phyloP scores from a whole-genome alignment of 345 rosid genomes.

The Populus alba region DNA sequence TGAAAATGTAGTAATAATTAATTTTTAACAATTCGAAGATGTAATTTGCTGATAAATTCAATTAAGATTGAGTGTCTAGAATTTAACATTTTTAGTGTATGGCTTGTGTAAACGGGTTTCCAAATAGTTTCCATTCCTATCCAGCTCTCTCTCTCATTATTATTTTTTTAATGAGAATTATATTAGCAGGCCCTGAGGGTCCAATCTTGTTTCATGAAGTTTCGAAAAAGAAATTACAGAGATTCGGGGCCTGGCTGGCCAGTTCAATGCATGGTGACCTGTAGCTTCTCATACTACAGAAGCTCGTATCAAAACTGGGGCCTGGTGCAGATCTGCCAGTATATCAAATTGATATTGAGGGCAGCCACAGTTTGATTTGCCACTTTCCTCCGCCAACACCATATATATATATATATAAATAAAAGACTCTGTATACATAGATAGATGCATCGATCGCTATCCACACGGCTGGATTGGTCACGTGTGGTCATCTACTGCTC shows the following conservation, averaged over 20 bases:
- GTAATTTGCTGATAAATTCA: background rate
- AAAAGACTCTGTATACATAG: background rate
- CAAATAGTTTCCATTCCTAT: too few species aligned
- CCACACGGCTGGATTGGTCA: constrained; percentile 32
- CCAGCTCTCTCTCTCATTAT: too few species aligned
- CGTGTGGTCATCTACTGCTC: background rate
- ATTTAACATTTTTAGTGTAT: too few species aligned
- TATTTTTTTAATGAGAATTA: too few species aligned
- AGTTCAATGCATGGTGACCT: constrained; percentile 13
- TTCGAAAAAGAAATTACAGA: background rate
- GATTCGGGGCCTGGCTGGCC: background rate
- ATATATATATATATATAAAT: too few species aligned
- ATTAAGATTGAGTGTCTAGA: background rate
- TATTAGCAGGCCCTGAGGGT: background rate
- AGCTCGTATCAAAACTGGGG: constrained; percentile 14
- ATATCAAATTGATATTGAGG: background rate
- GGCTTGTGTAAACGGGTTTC: too few species aligned
- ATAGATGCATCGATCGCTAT: constrained; percentile 33
- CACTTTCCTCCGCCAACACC: background rate
- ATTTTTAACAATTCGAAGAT: background rate
- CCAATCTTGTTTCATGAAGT: background rate
- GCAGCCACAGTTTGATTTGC: constrained; percentile 5
- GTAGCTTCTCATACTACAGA: background rate
- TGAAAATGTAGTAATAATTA: too few species aligned
- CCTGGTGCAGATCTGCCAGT: constrained; percentile 13